phyloP scores from a whole-genome alignment of 1,284 basidiomycete species.

The Fomitopsis schrenkii region DNA sequence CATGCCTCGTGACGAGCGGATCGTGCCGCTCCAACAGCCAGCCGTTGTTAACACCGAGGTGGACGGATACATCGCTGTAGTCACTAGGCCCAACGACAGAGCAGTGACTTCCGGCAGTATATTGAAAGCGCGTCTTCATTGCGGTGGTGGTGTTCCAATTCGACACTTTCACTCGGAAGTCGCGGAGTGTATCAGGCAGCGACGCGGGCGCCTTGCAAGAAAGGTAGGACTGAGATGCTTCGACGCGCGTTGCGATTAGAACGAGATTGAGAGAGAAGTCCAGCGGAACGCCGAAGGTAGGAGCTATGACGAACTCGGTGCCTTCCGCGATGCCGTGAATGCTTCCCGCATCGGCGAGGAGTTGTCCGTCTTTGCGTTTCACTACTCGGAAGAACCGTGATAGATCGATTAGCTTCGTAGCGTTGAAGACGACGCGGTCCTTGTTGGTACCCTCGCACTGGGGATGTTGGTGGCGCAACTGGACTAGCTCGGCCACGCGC shows the following conservation, averaged over 20 bases:
- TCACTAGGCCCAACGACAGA: neutral
- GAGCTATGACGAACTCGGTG: conserved; percentile 4
- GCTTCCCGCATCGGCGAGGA: conserved; percentile 5
- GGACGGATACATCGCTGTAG: neutral
- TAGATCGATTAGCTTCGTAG: neutral
- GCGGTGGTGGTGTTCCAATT: neutral
- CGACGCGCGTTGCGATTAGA: neutral
- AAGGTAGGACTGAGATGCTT: neutral
- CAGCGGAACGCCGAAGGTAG: neutral
- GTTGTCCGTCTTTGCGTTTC: neutral
- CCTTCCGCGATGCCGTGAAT: conserved; percentile 9
- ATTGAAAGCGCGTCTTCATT: neutral
- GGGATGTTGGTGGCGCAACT: conserved; percentile 8
- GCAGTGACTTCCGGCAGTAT: neutral
- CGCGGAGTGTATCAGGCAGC: neutral
- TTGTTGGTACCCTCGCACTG: conserved; percentile 13
- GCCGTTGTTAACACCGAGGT: neutral
- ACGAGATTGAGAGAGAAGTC: neutral
- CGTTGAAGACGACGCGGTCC: conserved; percentile 8
- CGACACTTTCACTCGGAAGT: neutral
- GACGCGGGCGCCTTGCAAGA: neutral
- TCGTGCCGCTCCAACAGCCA: neutral
- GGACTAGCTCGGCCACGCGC: neutral
- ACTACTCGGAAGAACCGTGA: neutral
- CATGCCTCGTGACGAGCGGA: neutral